Evolutionary conservation across 768 basidiomycete genomes (phyloP), one percentile per base, ranked within the genome.

Genomic region (Clitopilus passeckerianus): DNA sequence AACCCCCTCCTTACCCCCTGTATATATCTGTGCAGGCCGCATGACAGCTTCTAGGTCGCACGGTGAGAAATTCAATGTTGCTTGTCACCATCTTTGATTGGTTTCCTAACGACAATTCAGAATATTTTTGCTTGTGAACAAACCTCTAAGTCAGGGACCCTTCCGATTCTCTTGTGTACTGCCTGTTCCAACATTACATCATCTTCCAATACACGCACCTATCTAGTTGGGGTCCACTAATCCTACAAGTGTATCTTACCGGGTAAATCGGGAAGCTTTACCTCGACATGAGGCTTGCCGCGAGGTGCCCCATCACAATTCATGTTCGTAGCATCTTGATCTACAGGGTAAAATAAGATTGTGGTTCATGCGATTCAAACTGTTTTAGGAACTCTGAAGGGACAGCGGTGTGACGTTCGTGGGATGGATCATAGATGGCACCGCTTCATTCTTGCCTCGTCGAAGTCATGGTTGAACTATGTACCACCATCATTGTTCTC

Each of bases 321-420:
- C 46, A 50, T n/a, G 46, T 50, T 50, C 22, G 20, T 23, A n/a
- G 20, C 46, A 50, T 50, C 46, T 50, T 50, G 46, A 50, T 50
- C 46, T 50, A 50, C 46, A 50, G 46, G 46, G 46, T 50, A 44
- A 20, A 41, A 50, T 57, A 41, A 64, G 60, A 62, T 64, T 64
- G 65, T 62, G 57, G 58, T 58, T 60, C 59, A 60, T 60, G 61
- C 57, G 61, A 61, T 60, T 24, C 55, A 57, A 43, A 64, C 56
- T 20, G 30, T 55, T 58, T 58, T 50, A 56, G 66, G 43, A 64
- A 54, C 41, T 41, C 63, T 50, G 46, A 50, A 50, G 46, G 46
- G 46, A 50, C 46, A 50, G 10, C 46, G 18, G 16, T 50, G 16
- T 50, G 46, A 50, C 46, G 18, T 50, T 50, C 46, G 46, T 50